Evolutionary conservation across 1,284 basidiomycete genomes (phyloP).

Genomic region (Schizophyllum amplum): DNA sequence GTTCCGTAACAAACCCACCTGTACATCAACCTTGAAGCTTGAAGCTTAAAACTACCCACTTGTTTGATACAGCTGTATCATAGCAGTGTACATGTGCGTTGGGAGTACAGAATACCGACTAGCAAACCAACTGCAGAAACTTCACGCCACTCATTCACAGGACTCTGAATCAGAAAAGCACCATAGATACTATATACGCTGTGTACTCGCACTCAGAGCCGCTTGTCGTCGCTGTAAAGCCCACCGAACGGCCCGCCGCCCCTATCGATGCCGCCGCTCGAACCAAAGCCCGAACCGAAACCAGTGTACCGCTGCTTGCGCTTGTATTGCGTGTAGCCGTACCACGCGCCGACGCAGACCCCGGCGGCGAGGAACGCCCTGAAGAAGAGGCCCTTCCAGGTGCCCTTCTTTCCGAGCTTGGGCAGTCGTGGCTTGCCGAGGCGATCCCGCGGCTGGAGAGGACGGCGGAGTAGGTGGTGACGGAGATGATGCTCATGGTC

Average conservation of each 20-base stretch:
- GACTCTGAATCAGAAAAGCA: too few species aligned
- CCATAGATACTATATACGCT: too few species aligned
- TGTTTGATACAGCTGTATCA: too few species aligned
- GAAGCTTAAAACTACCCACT: too few species aligned
- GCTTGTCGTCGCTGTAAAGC: too few species aligned
- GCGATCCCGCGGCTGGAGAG: conserved; percentile 43
- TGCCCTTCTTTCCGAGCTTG: conserved; percentile 27
- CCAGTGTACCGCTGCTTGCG: conserved; percentile 36
- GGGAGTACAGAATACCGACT: too few species aligned
- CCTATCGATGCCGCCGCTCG: conserved; percentile 11
- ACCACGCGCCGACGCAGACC: conserved; percentile 49
- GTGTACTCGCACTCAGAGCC: too few species aligned
- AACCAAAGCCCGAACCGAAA: conserved; percentile 21
- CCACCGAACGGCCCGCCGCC: conserved; percentile 18
- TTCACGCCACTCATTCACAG: too few species aligned
- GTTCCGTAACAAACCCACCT: too few species aligned
- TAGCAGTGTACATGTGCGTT: too few species aligned
- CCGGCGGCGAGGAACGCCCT: conserved; percentile 57
- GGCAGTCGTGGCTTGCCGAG: background rate
- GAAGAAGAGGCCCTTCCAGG: conserved; percentile 49
- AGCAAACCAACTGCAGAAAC: too few species aligned
- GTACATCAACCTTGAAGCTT: too few species aligned
- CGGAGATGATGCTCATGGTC: conserved; percentile 63
- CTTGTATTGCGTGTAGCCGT: conserved; percentile 55
- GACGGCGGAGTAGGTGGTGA: conserved; percentile 60